Base-by-base conservation (phyloP, 2,329 filamentous ascomycete species). In the Zymoseptoria tritici region DNA sequence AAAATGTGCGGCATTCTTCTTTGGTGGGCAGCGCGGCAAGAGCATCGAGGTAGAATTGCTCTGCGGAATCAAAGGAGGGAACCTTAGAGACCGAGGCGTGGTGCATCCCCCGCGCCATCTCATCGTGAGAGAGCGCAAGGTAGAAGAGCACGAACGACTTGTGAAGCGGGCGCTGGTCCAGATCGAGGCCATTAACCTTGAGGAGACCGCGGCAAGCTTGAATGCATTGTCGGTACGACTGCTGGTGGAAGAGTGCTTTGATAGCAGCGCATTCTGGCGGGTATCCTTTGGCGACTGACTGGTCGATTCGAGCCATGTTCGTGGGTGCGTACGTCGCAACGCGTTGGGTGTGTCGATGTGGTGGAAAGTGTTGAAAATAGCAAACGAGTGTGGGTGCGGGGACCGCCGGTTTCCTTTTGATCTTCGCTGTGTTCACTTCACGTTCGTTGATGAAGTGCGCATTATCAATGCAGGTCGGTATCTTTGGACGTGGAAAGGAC, bases 51-150 rank as follows among this genome's bases (percentile, higher is more conserved):
- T 78, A 80, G 50, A 68, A 72, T 49, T 75, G 69, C 63, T 76
- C 70, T 0, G 79, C 77, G 22, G 71, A 64, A 11, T 72, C 66
- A 50, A 80, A 71, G 11, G 75, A 67, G 0, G 73, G 69, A 6
- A 80, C 31, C 64, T 80, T 81, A 49, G 74, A 74, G 21, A 65
- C 66, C 2, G 79, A 80, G 63, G 76, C 75, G n/a, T 76, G 71
- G 57, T 80, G 78, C 55, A 79, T 76, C 29, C 72, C 65, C 9
- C 76, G 73, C 2, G 77, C 79, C n/a, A 80, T 71, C 3, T 73
- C 72, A 59, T 81, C 79, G 60, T 78, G 76, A 24, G 73, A 77
- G 9, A 78, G 69, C 2, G 75, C 80, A 9, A 72, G 71, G 67
- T 81, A 80, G 66, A 80, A 79, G 60, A 73, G 72, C 49, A 81